Base-by-base conservation (phyloP, 441 rosid species). In the Melianthus villosus region DNA sequence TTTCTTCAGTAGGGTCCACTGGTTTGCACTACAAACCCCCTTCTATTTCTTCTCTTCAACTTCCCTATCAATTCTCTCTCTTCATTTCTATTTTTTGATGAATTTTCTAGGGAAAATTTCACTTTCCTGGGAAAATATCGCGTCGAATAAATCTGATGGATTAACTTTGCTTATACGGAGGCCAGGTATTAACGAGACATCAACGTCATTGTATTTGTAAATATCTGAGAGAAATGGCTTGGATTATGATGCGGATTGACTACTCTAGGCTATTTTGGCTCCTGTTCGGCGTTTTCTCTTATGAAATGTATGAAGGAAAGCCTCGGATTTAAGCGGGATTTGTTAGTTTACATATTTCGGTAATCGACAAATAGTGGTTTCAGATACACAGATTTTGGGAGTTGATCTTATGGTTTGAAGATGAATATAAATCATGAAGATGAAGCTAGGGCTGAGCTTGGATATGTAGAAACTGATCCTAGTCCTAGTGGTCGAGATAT, bases 291-390 rank as follows among this genome's bases (percentile, higher is more conserved):
- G 72, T 87, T 16, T 87, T 78, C 63, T 60, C 91, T 29, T 77
- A 75, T 48, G 93, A 83, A 57, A 75, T 80, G 50, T 91, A 80
- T 22, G 89, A 79, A 38, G 86, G 93, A 51, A 87, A 83, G 46
- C 93, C 82, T 46, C 71, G 75, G 74, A 79, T 87, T 71, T 71
- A 71, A 82, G 69, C 79, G 50, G 47, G 12, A 13, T 18, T 28
- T 25, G 0, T 2, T 22, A 17, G 28, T 0, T 34, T 5, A 3
- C 34, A 20, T 9, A 6, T 11, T 16, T 9, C 23, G 7, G 23
- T 17, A 12, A 11, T 26, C n/a, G n/a, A n/a, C n/a, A n/a, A n/a
- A n/a, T n/a, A n/a, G n/a, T 28, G 25, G 8, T 14, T 22, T 17
- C 49, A 25, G n/a, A 13, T 16, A 22, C 22, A 30, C n/a, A 14